Percentiles rank a stretch among this genome's conserved stretches.
Evolutionary conservation across 1,284 basidiomycete species (phyloP).

Genomic region (Cryptococcus neoformans): DNA sequence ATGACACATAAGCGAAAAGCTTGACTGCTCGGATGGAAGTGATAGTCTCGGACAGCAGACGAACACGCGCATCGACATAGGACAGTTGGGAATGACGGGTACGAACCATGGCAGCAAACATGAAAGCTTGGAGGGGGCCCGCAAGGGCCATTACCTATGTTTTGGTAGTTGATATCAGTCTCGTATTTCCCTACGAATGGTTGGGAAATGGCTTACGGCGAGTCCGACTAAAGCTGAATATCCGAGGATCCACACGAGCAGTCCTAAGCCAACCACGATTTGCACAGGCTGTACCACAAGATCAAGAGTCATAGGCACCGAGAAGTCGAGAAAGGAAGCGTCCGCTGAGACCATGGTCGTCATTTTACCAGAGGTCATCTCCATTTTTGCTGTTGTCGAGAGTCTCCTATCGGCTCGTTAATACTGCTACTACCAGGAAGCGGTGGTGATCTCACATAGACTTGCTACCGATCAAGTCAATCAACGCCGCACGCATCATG

Average conservation of each 20-base stretch:
- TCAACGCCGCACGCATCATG: constrained; percentile 17
- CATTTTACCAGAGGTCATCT: constrained; percentile 44
- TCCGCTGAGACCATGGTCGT: constrained; percentile 69
- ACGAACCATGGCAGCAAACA: constrained; percentile 63
- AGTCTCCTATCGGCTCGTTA: constrained; percentile 9
- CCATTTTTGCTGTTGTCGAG: constrained; percentile 11
- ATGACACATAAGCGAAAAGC: constrained; percentile 52
- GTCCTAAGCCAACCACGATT: constrained; percentile 62
- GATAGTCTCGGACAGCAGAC: constrained; percentile 30
- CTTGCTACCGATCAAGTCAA: constrained; percentile 19
- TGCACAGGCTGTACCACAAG: constrained; percentile 53
- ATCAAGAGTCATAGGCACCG: constrained; percentile 37
- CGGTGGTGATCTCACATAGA: constrained; percentile 8
- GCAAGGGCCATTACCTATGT: constrained; percentile 17
- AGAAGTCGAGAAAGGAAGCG: constrained; percentile 51
- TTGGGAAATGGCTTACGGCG: constrained; percentile 53
- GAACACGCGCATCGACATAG: constrained; percentile 63
- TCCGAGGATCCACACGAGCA: constrained; percentile 58
- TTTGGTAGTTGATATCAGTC: neutral
- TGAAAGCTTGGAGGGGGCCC: constrained; percentile 45
- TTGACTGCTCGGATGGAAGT: constrained; percentile 49
- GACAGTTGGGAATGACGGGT: constrained; percentile 64
- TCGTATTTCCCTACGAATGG: neutral
- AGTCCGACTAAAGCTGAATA: constrained; percentile 32
- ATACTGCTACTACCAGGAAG: neutral